These are phyloP conservation scores for Mycosarcoma mackinlayi DNA, from an alignment of 1,284 basidiomycete species.

Conservation along the genomic window DNA sequence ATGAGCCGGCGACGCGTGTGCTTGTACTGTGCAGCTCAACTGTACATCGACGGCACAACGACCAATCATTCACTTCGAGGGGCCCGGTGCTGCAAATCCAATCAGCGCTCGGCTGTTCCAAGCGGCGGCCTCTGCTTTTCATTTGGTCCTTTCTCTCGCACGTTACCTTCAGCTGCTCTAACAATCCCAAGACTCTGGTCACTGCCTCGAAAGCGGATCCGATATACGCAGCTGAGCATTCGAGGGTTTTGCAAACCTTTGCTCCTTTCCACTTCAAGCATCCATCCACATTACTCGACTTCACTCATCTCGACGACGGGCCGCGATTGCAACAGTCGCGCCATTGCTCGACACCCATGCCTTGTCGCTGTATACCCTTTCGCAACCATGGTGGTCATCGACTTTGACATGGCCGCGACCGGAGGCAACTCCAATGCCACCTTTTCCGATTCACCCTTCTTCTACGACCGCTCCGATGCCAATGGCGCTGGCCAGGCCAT, in stretches of 20 bases:
- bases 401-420: slow-evolving; percentile 54
- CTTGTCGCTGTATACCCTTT: not conserved
- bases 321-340: not conserved
- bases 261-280: not conserved
- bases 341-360: not conserved
- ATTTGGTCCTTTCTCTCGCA: slow-evolving; percentile 8
- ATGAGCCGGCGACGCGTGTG: too few species aligned
- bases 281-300: slow-evolving; percentile 29
- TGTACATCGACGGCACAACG: not conserved
- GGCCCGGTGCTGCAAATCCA: slow-evolving; percentile 1
- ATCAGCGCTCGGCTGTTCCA: slow-evolving; percentile 7
- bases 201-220: slow-evolving; percentile 34
- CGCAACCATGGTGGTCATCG: slow-evolving; percentile 60
- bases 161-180: not conserved
- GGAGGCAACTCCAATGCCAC: slow-evolving; percentile 50
- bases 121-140: not conserved
- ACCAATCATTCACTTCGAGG: slow-evolving; percentile 23
- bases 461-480: slow-evolving; percentile 58
- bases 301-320: too few species aligned
- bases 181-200: slow-evolving; percentile 8
- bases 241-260: slow-evolving; percentile 15
- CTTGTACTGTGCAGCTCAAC: too few species aligned
- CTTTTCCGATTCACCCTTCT: slow-evolving; percentile 64
- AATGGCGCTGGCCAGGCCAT: slow-evolving; percentile 49
- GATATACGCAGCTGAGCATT: slow-evolving; percentile 18